Evolutionary conservation across 2,329 filamentous ascomycete genomes (phyloP), one percentile per base, ranked within the genome.

Genomic region (Apiospora pterosperma): DNA sequence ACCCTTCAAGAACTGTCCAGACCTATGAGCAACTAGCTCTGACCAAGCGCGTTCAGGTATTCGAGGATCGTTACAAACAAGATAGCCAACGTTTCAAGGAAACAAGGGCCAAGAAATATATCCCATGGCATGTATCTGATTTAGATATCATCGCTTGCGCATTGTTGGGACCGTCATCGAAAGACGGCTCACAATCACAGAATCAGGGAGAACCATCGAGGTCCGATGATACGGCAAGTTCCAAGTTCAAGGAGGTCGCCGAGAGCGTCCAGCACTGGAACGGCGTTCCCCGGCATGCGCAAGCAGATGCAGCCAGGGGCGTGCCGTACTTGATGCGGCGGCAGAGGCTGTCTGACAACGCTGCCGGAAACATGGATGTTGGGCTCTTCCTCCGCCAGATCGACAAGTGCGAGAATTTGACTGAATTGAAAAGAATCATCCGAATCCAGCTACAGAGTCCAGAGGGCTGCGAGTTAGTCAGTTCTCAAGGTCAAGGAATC

Each of bases 71-170:
- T n/a, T 52, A 52, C 16, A 16, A 5, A 0, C 44, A 28, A n/a
- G 25, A 31, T 7, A 28, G 23, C 44, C 3, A 34, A 10, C 28
- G 6, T 25, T 34, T n/a, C 34, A 4, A 19, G 8, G 12, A 34
- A 31, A n/a, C 16, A 34, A 34, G 16, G 8, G 16, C 8, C 28
- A n/a, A n/a, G 12, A 14, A 16, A 34, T 55, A 69, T 52, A 72
- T 70, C 63, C 67, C 74, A 25, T 81, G 79, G 79, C 76, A 76
- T 39, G 75, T 83, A 41, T 75, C 71, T n/a, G 74, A 78, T 59
- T 71, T 78, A 59, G 83, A 85, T 68, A 66, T 85, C 25, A 70
- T 84, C 6, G 28, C 48, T 62, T 78, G 77, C 11, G 73, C 72
- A 19, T 77, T 79, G 16, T 71, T 84, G 10, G 42, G 67, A 6